Evolutionary conservation across 371 early-diverging fungal genomes (phyloP).

Genomic region (Umbelopsis sp.): DNA sequence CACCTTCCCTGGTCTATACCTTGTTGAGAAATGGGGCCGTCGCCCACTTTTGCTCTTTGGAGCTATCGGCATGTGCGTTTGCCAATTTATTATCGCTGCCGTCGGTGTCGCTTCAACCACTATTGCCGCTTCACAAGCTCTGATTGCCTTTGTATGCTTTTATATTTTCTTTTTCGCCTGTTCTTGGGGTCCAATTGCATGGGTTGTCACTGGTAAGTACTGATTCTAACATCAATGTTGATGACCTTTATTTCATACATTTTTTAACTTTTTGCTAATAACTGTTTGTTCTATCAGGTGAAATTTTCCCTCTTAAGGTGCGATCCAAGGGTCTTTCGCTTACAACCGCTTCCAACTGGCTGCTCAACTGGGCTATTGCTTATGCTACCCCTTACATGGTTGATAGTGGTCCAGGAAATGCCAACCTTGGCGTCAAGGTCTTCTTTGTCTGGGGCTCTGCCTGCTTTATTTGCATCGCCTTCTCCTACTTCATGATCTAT

Average conservation of each 20-base stretch:
- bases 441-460: slow-evolving; percentile 51
- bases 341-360: slow-evolving; percentile 74
- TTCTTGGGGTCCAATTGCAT: slow-evolving; percentile 57
- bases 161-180: slow-evolving; percentile 38
- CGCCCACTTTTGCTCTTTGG: slow-evolving; percentile 53
- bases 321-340: slow-evolving; percentile 63
- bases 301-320: slow-evolving; percentile 54
- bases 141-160: slow-evolving; percentile 33
- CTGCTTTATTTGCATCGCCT: slow-evolving; percentile 26
- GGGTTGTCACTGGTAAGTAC: slow-evolving; percentile 45
- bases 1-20: slow-evolving; percentile 65
- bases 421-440: slow-evolving; percentile 43
- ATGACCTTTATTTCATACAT: background rate
- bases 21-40: slow-evolving; percentile 61
- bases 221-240: background rate
- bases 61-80: slow-evolving; percentile 44
- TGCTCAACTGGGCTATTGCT: slow-evolving; percentile 52
- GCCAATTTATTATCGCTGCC: slow-evolving; percentile 41
- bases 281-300: slow-evolving; percentile 21
- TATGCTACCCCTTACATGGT: slow-evolving; percentile 46
- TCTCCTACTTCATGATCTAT: slow-evolving; percentile 43
- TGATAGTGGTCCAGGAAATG: slow-evolving; percentile 25
- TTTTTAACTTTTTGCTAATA: background rate
- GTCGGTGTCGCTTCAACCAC: slow-evolving; percentile 37
- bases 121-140: slow-evolving; percentile 23